Evolutionary conservation across 2,329 filamentous ascomycete genomes (phyloP), one percentile per base, ranked within the genome.

Genomic region (Apiospora hydei): DNA sequence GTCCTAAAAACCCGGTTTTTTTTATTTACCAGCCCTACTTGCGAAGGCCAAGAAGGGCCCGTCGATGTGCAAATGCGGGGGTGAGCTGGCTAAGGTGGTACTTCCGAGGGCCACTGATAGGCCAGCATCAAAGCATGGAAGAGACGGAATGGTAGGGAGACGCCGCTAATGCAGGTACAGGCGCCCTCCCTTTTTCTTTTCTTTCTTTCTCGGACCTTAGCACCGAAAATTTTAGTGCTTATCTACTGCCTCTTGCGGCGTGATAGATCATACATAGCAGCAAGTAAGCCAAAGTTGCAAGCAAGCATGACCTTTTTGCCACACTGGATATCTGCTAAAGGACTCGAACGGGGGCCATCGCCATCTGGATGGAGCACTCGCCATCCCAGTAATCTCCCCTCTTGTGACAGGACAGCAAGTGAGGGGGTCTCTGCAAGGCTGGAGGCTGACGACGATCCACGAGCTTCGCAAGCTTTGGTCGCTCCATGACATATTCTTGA

Each of bases 81-180:
- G 57, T 61, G 53, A 57, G 53, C 53, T 61, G 16, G 53, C 30
- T 38, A 38, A 38, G 30, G 3, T 16, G 18, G 57, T 64, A 64
- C n/a, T 41, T 64, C 57, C 30, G 57, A 64, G 57, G n/a, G 57
- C 30, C 57, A 41, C 18, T 64, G 57, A 41, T 38, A 64, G 57
- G 57, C 57, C 34, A 41, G 5, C 11, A 38, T 38, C 38, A 30
- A 30, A 30, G 26, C 26, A 8, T 38, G 34, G 57, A 41, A 47
- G 46, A 47, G 21, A 18, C 57, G 30, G 57, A 41, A 64, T 18
- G 16, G 16, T 11, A 21, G 53, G 57, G 57, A 41, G 8, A 8
- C 8, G 1, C 18, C 57, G 57, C 57, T 64, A 64, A 64, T 64
- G 57, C 57, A 64, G 57, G 57, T 64, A 64, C 57, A 64, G 57